Percentiles rank a stretch among this genome's conserved stretches.
phyloP scores from a whole-genome alignment of 495 filamentous ascomycete genomes.

The Trichoderma virens region DNA sequence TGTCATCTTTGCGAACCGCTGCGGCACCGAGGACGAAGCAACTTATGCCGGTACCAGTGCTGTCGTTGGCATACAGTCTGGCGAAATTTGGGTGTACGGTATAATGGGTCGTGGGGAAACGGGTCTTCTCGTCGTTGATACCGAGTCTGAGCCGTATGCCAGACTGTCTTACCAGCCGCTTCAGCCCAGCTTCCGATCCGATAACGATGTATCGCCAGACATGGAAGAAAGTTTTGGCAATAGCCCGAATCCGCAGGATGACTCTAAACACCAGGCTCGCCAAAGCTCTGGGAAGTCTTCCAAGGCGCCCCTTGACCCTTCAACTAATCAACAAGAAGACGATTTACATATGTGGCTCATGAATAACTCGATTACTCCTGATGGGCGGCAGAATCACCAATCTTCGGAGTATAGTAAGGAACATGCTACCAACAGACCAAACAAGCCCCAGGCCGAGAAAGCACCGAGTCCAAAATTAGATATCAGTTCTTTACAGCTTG shows the following conservation, averaged over 20 bases:
- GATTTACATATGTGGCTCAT: background rate
- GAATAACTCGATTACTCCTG: background rate
- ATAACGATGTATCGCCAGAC: background rate
- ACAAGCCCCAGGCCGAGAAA: background rate
- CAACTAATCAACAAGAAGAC: background rate
- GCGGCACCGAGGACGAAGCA: slow-evolving; percentile 58
- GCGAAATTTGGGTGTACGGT: slow-evolving; percentile 58
- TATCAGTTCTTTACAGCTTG: background rate
- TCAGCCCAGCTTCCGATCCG: background rate
- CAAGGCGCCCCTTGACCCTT: background rate
- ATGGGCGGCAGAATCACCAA: background rate
- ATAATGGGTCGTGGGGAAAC: slow-evolving; percentile 56
- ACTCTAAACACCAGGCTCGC: background rate
- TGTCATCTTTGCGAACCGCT: slow-evolving; percentile 76
- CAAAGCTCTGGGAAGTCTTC: background rate
- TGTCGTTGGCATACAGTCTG: slow-evolving; percentile 66
- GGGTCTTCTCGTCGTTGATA: slow-evolving; percentile 58
- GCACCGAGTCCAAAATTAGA: background rate
- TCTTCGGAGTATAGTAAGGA: background rate
- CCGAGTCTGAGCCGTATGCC: slow-evolving; percentile 23
- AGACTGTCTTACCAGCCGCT: slow-evolving; percentile 17
- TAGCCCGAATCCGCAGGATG: background rate
- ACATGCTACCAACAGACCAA: background rate
- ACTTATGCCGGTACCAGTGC: slow-evolving; percentile 81
- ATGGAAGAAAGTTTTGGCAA: background rate